A percentile compares a stretch with the other conserved stretches of the same genome.
Evolutionary conservation across 2,329 filamentous ascomycete species (phyloP).

Genomic region (Fusarium solani-melongenae): DNA sequence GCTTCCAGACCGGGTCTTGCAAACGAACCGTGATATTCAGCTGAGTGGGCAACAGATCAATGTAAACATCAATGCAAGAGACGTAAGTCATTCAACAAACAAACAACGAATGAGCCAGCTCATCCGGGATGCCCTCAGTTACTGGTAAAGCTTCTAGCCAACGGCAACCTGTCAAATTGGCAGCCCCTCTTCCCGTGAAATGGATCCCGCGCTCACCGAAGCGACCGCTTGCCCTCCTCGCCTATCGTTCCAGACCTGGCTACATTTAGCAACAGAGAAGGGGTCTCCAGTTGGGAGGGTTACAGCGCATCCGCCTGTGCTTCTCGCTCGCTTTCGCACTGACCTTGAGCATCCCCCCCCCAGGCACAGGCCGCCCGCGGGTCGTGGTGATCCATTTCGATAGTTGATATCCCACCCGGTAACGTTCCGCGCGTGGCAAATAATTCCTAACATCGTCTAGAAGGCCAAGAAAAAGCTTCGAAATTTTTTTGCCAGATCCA

Average conservation of each 20-base stretch:
- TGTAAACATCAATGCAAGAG: neutral
- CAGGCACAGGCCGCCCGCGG: no score
- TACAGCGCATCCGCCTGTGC: slow-evolving; percentile 3
- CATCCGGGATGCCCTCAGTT: neutral
- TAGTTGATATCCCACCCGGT: slow-evolving; percentile 2
- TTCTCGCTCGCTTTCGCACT: neutral
- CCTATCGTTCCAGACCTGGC: slow-evolving; percentile 29
- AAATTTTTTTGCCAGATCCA: neutral
- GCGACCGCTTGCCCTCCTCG: slow-evolving; percentile 20
- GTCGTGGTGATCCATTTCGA: neutral
- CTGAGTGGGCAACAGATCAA: neutral
- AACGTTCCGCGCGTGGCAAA: slow-evolving; percentile 16
- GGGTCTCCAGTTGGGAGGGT: neutral
- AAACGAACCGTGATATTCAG: neutral
- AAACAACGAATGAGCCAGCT: neutral
- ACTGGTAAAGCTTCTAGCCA: neutral
- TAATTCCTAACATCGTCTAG: neutral
- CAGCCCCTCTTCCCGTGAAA: neutral
- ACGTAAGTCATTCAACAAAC: neutral
- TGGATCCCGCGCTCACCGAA: slow-evolving; percentile 18
- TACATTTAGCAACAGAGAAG: neutral
- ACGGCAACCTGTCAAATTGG: neutral
- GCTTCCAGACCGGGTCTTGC: neutral
- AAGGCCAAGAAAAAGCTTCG: slow-evolving; percentile 14
- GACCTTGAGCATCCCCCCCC: neutral